Evolutionary conservation across 2,329 filamentous ascomycete species (phyloP).

Genomic region (Pseudocercospora ulei): DNA sequence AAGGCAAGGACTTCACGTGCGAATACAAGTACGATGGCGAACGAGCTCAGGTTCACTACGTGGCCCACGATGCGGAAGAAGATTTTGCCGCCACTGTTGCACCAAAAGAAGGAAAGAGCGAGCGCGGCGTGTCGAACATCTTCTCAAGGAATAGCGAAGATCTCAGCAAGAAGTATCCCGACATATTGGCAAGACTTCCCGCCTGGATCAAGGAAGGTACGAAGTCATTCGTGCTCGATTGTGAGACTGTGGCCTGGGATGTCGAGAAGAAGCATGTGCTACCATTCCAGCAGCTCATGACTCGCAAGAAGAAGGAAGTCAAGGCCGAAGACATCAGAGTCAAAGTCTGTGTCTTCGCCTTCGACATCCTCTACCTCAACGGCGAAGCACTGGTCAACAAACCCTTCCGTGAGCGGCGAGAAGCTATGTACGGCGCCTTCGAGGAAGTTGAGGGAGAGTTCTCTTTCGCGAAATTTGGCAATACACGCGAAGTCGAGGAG

Average conservation of each 20-base stretch:
- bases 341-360: slow-evolving; percentile 94
- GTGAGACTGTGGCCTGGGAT: slow-evolving; percentile 96
- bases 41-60: slow-evolving; percentile 95
- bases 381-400: slow-evolving; percentile 82
- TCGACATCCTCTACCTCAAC: slow-evolving; percentile 88
- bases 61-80: slow-evolving; percentile 65
- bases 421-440: slow-evolving; percentile 65
- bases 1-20: slow-evolving; percentile 89
- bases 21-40: slow-evolving; percentile 99
- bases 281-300: slow-evolving; percentile 97
- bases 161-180: slow-evolving; percentile 92
- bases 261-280: slow-evolving; percentile 87
- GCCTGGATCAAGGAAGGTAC: slow-evolving; percentile 85
- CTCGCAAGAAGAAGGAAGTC: slow-evolving; percentile 92
- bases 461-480: slow-evolving; percentile 72
- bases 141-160: slow-evolving; percentile 98
- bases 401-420: slow-evolving; percentile 70
- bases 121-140: slow-evolving; percentile 73
- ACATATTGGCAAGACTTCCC: slow-evolving; percentile 78
- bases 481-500: slow-evolving; percentile 82
- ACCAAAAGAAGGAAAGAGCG: slow-evolving; percentile 55
- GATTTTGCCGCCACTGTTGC: slow-evolving; percentile 54
- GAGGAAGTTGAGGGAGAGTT: slow-evolving; percentile 78
- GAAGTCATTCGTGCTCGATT: slow-evolving; percentile 94
- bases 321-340: slow-evolving; percentile 93